Evolutionary conservation across 495 filamentous ascomycete species (phyloP).

Genomic region (Lophium mytilinum): DNA sequence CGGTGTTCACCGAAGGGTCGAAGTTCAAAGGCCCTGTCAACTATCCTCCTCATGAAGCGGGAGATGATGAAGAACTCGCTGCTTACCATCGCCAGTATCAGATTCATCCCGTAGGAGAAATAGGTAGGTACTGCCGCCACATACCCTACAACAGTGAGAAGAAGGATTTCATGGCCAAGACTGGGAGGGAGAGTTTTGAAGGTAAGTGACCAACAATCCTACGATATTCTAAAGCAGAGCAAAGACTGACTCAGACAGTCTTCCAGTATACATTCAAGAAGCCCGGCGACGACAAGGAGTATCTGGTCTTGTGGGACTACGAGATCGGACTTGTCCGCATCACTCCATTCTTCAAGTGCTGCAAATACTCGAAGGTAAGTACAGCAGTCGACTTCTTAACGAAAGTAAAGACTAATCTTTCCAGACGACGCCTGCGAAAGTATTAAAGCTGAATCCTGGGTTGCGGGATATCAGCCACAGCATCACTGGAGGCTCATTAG

Average conservation of each 20-base stretch:
- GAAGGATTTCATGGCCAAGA: constrained; percentile 75
- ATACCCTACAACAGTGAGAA: constrained; percentile 95
- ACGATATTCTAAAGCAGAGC: constrained; percentile 3
- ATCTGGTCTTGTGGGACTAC: constrained; percentile 93
- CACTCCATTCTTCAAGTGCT: constrained; percentile 90
- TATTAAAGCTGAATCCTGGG: constrained; percentile 68
- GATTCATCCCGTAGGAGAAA: constrained; percentile 59
- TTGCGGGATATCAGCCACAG: constrained; percentile 81
- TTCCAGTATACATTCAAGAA: constrained; percentile 85
- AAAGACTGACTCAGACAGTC: constrained; percentile 45
- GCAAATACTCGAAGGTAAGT: constrained; percentile 72
- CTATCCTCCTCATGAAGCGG: constrained; percentile 57
- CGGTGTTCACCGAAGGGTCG: constrained; percentile 45
- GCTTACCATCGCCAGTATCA: constrained; percentile 51
- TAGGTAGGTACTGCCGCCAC: constrained; percentile 59
- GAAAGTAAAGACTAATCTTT: constrained; percentile 1
- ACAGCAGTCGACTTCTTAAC: not conserved
- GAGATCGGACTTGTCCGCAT: constrained; percentile 90
- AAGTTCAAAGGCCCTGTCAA: constrained; percentile 54
- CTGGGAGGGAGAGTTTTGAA: constrained; percentile 79
- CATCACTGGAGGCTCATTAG: constrained; percentile 86
- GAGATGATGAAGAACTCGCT: constrained; percentile 45
- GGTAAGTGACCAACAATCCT: constrained; percentile 43
- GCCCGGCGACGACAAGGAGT: constrained; percentile 56
- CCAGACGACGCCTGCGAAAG: constrained; percentile 77